Percentiles rank a stretch among this genome's conserved stretches.
phyloP scores from a whole-genome alignment of 2,329 filamentous ascomycete genomes.

The Epicoccum nigrum region DNA sequence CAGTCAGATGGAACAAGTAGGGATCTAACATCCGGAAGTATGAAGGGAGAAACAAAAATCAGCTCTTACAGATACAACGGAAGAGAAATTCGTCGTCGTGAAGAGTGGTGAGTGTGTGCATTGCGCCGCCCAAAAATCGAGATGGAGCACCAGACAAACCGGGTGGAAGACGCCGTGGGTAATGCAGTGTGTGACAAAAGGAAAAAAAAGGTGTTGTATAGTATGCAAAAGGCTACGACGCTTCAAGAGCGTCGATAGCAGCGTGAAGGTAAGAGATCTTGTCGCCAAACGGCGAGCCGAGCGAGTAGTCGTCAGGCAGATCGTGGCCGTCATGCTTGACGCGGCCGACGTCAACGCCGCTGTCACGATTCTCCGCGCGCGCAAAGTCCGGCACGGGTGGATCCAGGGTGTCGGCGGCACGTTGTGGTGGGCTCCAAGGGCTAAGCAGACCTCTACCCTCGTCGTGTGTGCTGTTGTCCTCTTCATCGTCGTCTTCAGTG shows the following conservation, averaged over 20 bases:
- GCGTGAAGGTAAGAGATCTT: slow-evolving; percentile 31
- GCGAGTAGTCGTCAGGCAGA: slow-evolving; percentile 24
- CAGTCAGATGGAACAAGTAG: slow-evolving; percentile 3
- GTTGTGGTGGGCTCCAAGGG: slow-evolving; percentile 44
- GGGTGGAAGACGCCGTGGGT: slow-evolving; percentile 16
- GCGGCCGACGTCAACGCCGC: slow-evolving; percentile 45
- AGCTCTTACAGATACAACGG: no score
- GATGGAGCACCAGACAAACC: slow-evolving; percentile 10
- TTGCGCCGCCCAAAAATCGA: slow-evolving; percentile 26
- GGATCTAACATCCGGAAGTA: no score
- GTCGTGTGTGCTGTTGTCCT: slow-evolving; percentile 14
- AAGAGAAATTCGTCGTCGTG: slow-evolving; percentile 40
- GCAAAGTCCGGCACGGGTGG: slow-evolving; percentile 18
- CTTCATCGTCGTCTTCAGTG: slow-evolving; percentile 64
- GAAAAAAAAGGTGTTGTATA: neutral
- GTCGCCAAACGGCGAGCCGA: slow-evolving; percentile 40
- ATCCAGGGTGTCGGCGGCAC: slow-evolving; percentile 25
- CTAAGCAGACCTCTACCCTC: slow-evolving; percentile 43
- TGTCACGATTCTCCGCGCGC: slow-evolving; percentile 46
- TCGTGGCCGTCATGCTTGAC: slow-evolving; percentile 27
- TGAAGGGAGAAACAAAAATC: neutral
- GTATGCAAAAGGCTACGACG: slow-evolving; percentile 15
- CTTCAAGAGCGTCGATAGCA: slow-evolving; percentile 28
- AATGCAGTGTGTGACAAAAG: slow-evolving; percentile 21
- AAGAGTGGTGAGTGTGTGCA: slow-evolving; percentile 40